Evolutionary conservation across 2,329 filamentous ascomycete genomes (phyloP).

Genomic region (Aurifilum marmelostoma): DNA sequence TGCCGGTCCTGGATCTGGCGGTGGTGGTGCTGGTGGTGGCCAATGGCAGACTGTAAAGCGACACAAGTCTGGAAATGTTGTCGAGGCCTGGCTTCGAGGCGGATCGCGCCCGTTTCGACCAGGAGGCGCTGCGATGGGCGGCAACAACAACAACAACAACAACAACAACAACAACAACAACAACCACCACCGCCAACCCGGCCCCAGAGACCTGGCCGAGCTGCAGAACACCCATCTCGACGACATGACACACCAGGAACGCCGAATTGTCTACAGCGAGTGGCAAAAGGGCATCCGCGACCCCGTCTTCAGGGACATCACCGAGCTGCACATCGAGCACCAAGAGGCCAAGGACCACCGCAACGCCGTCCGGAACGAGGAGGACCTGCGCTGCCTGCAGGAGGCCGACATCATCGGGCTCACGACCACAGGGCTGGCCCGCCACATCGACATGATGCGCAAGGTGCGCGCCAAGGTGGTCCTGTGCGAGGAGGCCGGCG

Average conservation of each 20-base stretch:
- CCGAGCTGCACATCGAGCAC: conserved; percentile 25
- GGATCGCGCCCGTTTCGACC: conserved; percentile 8
- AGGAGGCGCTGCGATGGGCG: conserved; percentile 21
- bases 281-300: conserved; percentile 38
- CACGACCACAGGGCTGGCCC: conserved; percentile 63
- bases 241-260: conserved; percentile 33
- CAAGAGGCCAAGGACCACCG: not conserved
- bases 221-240: conserved; percentile 25
- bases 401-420: conserved; percentile 57
- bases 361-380: not conserved
- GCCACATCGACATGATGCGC: conserved; percentile 52
- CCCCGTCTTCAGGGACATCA: conserved; percentile 26
- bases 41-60: conserved; percentile 32
- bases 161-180: not conserved
- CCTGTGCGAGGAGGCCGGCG: conserved; percentile 70
- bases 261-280: conserved; percentile 34
- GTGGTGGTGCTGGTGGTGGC: not conserved
- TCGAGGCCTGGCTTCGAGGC: conserved; percentile 33
- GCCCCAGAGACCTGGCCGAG: not conserved
- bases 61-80: conserved; percentile 17
- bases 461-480: conserved; percentile 58
- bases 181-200: not conserved
- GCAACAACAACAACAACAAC: not conserved
- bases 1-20: no score
- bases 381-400: conserved; percentile 40